Base-by-base conservation (phyloP, 257 asterid species). In the Salvia miltiorrhiza region DNA sequence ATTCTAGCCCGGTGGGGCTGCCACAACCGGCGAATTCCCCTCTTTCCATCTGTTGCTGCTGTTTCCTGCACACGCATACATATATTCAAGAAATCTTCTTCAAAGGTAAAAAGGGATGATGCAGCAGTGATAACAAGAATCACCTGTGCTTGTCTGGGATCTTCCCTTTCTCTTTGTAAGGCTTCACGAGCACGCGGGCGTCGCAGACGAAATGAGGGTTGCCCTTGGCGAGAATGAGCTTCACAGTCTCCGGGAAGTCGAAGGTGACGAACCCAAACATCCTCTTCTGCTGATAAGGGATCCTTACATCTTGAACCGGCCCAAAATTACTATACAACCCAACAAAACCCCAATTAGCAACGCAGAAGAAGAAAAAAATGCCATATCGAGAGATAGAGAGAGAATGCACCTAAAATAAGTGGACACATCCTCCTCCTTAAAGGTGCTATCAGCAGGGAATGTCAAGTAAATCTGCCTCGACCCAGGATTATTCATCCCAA, bases 151-250 rank as follows among this genome's bases (percentile, higher is more conserved):
- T 87, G 23, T 87, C 94, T 9, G 89, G 94, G 80, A 85, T 81
- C 71, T 87, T 87, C 35, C 94, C 94, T 72, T 87, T 87, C 67
- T 87, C 94, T 61, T 87, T 87, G 65, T 87, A 87, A 0, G 89
- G 92, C 71, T 86, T 84, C 12, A 86, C 92, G 9, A 86, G 92
- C 35, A 86, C 92, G 20, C 89, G 85, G 2, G 94, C 94, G 58
- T 87, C 94, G 68, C 94, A 87, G n/a, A 87, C 94, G 39, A 84
- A 87, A 65, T 87, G 94, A 11, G 94, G 94, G 62, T 87, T 87
- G 58, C 94, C 94, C 78, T 87, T 87, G 2, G 90, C 90, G 33
- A 87, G 93, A 39, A 87, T 87, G 77, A 80, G 79, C 79, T 85
- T 87, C 9, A 87, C 94, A 1, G 94, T 87, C 40, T 87, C 94